Conservation (phyloP, 352 stramenopile species). For the Pythium coloratum region DNA sequence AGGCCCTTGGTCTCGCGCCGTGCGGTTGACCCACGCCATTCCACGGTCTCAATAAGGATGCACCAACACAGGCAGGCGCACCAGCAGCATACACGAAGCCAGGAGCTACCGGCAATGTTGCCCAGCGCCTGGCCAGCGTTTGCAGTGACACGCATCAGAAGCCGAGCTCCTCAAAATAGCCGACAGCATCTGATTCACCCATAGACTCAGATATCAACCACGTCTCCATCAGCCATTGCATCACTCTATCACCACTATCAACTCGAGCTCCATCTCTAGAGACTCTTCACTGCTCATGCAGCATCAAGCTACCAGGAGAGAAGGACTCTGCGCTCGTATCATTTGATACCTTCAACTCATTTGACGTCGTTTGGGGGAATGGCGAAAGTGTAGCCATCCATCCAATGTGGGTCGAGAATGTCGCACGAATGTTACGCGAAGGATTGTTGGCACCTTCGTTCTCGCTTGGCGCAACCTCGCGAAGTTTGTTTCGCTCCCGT, state of each 20-base stretch:
- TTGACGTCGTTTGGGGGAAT: not conserved
- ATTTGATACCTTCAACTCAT: not conserved
- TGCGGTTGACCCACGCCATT: conserved; percentile 80
- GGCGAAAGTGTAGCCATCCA: conserved; percentile 24
- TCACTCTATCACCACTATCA: not conserved
- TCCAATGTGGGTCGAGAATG: not conserved
- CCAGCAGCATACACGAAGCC: not conserved
- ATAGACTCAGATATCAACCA: not conserved
- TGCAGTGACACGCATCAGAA: not conserved
- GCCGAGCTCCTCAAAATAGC: not conserved
- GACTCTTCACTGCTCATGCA: not conserved
- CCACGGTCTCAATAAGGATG: not conserved
- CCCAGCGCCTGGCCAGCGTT: not conserved
- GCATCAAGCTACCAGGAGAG: no score
- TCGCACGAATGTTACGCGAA: conserved; percentile 26
- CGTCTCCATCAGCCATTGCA: not conserved
- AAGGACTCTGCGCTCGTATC: not conserved
- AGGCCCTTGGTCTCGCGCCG: conserved; percentile 49
- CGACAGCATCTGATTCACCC: not conserved
- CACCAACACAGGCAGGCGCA: not conserved
- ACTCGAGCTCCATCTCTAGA: not conserved
- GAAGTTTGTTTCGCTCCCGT: conserved; percentile 14
- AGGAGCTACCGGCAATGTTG: not conserved
- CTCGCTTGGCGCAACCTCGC: conserved; percentile 17
- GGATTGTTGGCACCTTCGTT: conserved; percentile 2